phyloP scores from a whole-genome alignment of 75 land plant species.

The Cunninghamia lanceolata region DNA sequence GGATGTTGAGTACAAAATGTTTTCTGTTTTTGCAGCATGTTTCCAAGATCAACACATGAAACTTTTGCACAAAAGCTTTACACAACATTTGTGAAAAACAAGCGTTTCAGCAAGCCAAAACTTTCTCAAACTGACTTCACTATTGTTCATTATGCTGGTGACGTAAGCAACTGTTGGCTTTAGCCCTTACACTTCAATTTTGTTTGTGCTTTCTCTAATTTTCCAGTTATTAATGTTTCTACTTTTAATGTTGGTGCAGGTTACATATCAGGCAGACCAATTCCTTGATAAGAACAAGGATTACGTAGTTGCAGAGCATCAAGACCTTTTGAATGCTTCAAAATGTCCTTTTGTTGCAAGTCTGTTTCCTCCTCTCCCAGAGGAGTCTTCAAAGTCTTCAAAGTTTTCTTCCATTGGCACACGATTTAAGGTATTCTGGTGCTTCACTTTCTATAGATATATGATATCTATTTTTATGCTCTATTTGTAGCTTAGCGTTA shows the following conservation, averaged over 20 bases:
- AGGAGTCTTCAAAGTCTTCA: conserved; percentile 84
- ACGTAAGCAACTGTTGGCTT: conserved; percentile 45
- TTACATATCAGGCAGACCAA: conserved; percentile 79
- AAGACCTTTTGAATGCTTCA: conserved; percentile 78
- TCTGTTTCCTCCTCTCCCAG: conserved; percentile 69
- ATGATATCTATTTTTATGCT: background rate
- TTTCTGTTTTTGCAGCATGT: conserved; percentile 73
- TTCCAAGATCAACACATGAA: conserved; percentile 94
- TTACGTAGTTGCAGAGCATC: conserved; percentile 99
- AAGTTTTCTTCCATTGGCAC: conserved; percentile 97
- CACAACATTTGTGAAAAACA: conserved; percentile 68
- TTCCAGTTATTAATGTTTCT: background rate
- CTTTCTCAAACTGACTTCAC: conserved; percentile 92
- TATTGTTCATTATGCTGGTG: conserved; percentile 90
- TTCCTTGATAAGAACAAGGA: conserved; percentile 97
- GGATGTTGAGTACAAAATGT: background rate
- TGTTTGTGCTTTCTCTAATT: background rate
- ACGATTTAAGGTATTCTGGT: conserved; percentile 77
- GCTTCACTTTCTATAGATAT: background rate
- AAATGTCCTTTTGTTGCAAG: conserved; percentile 79
- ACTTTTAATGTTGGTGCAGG: conserved; percentile 40
- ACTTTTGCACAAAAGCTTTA: conserved; percentile 95
- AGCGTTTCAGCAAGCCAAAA: conserved; percentile 88
- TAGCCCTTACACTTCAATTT: background rate
- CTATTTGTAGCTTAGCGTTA: background rate